Evolutionary conservation across 805 yeast species (phyloP), one percentile per base, ranked within the genome.

Genomic region (Kazachstania africana): DNA sequence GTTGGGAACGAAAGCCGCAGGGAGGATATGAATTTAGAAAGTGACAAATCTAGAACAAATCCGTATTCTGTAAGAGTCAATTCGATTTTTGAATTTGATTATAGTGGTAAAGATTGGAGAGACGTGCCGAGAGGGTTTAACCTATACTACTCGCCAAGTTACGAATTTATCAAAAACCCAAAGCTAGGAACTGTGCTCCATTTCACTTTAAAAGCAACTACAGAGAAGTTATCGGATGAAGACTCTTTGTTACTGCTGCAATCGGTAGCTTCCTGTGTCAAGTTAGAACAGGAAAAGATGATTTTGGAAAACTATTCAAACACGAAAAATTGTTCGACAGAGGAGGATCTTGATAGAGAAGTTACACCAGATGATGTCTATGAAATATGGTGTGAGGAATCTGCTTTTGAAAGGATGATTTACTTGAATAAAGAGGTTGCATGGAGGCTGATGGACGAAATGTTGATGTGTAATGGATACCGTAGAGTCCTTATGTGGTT

Each of bases 51-150:
- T 8, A 12, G 23, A 10, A 25, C 20, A 12, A 26, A 14, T 14
- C 35, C 29, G 15, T 19, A 38, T n/a, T 65, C 68, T 1, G 53
- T 59, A 1, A 45, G 69, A 38, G 48, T 63, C 3, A 36, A 45
- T 8, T 38, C 44, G 2, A 47, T 56, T 1, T 55, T 70, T 24
- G 73, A 70, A 29, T 68, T 71, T 48, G 82, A 75, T 47, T 66
- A 69, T 17, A 49, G 62, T 28, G 83, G 82, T 0, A 59, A 70
- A 22, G 85, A 78, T 53, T 76, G 85, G 82, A 57, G 84, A 43
- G 85, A 77, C 50, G 61, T 75, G 9, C 78, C 81, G 3, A 57
- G 84, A 30, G 81, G 72, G 3, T 60, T 59, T 1, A 78, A 78
- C 45, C 51, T 56, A 9, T 52, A 56, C 23, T 57, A 61, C 28